Base-by-base conservation (phyloP, 306 rosid species). In the Quercus bicolor region DNA sequence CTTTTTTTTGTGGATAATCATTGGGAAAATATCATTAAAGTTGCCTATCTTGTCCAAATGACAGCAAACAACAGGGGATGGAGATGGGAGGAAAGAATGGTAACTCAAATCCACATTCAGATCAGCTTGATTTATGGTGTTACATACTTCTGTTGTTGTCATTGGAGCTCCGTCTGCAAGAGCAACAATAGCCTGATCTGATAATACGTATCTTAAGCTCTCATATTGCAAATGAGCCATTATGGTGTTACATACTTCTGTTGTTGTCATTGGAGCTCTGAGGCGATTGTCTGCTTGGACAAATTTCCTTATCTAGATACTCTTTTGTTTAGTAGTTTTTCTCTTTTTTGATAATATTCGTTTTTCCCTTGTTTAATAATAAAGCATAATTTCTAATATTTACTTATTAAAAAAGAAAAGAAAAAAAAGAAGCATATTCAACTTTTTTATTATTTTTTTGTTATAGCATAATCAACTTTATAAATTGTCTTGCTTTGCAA, bases 181-280 rank as follows among this genome's bases (percentile, higher is more conserved):
- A 85, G 94, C 85, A 77, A 84, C 84, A 75, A 92, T 91, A 75
- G 96, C 95, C 76, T 90, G 97, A 80, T 95, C 97, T 66, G 98
- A 83, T 78, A 92, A 62, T 56, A 92, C 98, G 79, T 86, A 91
- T 87, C 93, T 92, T 82, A 88, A 86, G 88, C 92, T 92, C 88
- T 95, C 97, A 74, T 95, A 96, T 72, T 92, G 98, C 48, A 95
- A 77, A 20, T 96, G 97, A 80, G 98, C 98, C 98, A 33, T 33
- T 33, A 33, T 33, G 37, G 7, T 33, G 2, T 33, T 33, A 33
- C 37, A 33, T 5, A 5, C 7, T 33, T 33, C 37, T 33, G 37
- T 33, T 33, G 37, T 33, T 33, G 7, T 33, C 37, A 1, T 33
- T 33, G 7, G 37, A 33, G 37, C 37, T 33, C 37, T 33, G 7